Conservation (phyloP, 495 filamentous ascomycete species). For the Penicillium odoratum region DNA sequence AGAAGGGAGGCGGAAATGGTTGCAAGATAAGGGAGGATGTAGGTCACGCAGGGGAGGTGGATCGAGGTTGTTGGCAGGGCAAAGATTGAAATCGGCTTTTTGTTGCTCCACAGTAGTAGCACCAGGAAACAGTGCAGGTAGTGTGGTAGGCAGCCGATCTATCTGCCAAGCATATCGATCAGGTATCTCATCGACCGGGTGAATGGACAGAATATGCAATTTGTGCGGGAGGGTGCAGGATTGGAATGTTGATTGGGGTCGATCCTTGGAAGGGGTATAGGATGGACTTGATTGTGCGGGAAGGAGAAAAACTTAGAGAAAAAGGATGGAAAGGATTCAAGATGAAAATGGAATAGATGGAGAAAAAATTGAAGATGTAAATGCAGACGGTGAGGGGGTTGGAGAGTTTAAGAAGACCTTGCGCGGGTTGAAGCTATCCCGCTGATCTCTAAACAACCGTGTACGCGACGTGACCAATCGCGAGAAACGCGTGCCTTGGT, state of each 20-base stretch:
- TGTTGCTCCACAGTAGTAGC: conserved; percentile 15
- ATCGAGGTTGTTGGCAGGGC: conserved; percentile 9
- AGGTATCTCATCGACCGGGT: conserved; percentile 31
- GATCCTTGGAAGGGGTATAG: conserved; percentile 6
- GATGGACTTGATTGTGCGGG: conserved; percentile 16
- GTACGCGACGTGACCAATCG: conserved; percentile 54
- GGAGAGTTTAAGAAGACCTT: conserved; percentile 38
- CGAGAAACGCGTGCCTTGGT: conserved; percentile 12
- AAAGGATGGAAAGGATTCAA: conserved; percentile 22
- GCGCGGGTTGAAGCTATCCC: conserved; percentile 38
- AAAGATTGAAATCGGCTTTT: conserved; percentile 13
- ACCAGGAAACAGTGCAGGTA: conserved; percentile 12
- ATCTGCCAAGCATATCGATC: conserved; percentile 19
- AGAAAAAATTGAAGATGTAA: conserved; percentile 17
- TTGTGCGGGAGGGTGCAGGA: conserved; percentile 24
- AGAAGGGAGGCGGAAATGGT: conserved; percentile 8
- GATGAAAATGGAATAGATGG: conserved; percentile 15
- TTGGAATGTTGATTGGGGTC: conserved; percentile 28
- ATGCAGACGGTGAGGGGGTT: conserved; percentile 22
- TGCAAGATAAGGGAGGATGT: conserved; percentile 1
- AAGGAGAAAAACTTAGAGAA: conserved; percentile 7
- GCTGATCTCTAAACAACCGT: conserved; percentile 41
- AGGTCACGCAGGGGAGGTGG: conserved; percentile 9
- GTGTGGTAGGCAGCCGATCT: conserved; percentile 15
- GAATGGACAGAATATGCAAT: conserved; percentile 30